Conservation (phyloP, 2,329 filamentous ascomycete genomes). For the Colletotrichum sp. region DNA sequence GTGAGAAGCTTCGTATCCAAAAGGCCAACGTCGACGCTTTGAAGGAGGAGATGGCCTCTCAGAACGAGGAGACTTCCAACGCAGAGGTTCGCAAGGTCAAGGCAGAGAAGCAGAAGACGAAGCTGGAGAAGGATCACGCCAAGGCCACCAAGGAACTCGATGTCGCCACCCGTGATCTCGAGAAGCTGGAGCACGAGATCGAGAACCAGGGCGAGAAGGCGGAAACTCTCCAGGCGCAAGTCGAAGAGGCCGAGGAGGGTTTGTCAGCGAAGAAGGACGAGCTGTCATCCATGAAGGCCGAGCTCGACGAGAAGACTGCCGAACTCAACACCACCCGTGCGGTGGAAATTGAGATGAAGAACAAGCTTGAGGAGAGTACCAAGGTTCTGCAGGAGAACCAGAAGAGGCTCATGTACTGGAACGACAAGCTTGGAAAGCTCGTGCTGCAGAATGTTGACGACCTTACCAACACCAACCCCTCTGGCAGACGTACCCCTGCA, state of each 20-base stretch:
- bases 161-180: constrained; percentile 72
- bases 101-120: constrained; percentile 88
- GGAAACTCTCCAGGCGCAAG: constrained; percentile 72
- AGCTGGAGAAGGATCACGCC: constrained; percentile 82
- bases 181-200: constrained; percentile 80
- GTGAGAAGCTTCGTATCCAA: constrained; percentile 88
- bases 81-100: constrained; percentile 90
- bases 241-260: constrained; percentile 82
- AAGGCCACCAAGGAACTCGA: constrained; percentile 84
- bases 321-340: constrained; percentile 90
- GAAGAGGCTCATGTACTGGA: constrained; percentile 83
- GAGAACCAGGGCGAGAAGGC: constrained; percentile 77
- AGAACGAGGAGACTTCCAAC: constrained; percentile 82
- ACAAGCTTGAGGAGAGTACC: constrained; percentile 95
- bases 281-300: constrained; percentile 77
- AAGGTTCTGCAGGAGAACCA: constrained; percentile 88
- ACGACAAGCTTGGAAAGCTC: constrained; percentile 87
- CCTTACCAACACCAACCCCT: constrained; percentile 48
- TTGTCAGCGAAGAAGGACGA: constrained; percentile 82
- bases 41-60: constrained; percentile 82
- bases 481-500: constrained; percentile 10
- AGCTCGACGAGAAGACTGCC: constrained; percentile 83
- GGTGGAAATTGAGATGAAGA: constrained; percentile 95
- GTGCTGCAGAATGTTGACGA: constrained; percentile 81
- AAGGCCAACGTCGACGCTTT: constrained; percentile 88